A percentile compares a stretch with the other conserved stretches of the same genome.
phyloP scores from a whole-genome alignment of 176 grass and related monocot genomes.

The Calamus simplicifolius region DNA sequence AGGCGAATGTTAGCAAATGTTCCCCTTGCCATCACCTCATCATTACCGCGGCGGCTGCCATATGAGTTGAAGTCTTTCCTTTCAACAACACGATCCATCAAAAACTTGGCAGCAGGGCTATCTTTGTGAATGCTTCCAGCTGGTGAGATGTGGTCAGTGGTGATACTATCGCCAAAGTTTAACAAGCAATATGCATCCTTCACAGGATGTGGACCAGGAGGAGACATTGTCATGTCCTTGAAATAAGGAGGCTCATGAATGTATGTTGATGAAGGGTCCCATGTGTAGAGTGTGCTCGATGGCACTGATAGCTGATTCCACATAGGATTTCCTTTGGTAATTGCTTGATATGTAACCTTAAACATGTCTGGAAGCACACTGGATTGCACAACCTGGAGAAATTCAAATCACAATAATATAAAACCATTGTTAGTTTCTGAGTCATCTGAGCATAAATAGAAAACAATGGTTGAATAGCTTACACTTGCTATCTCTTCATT shows the following conservation, averaged over 20 bases:
- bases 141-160: constrained; percentile 89
- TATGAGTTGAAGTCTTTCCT: constrained; percentile 83
- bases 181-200: constrained; percentile 81
- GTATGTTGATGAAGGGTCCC: constrained; percentile 79
- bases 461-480: constrained; percentile 18
- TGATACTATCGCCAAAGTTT: constrained; percentile 90
- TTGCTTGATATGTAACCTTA: constrained; percentile 78
- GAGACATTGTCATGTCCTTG: constrained; percentile 84
- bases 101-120: constrained; percentile 73
- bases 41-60: constrained; percentile 81
- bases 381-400: constrained; percentile 67
- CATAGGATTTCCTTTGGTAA: constrained; percentile 87
- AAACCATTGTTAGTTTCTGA: neutral
- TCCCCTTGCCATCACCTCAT: constrained; percentile 89
- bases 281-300: constrained; percentile 59
- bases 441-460: neutral
- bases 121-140: constrained; percentile 94
- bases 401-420: constrained; percentile 3
- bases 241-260: constrained; percentile 90
- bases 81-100: constrained; percentile 72
- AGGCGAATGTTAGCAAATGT: constrained; percentile 97
- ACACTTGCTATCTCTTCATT: constrained; percentile 90
- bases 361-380: constrained; percentile 91
- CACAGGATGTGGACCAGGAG: constrained; percentile 54
- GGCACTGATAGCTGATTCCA: constrained; percentile 84